Percentiles rank a stretch among this genome's conserved stretches.
Conservation (phyloP, 495 filamentous ascomycete species). For the Penicillium antarcticum region DNA sequence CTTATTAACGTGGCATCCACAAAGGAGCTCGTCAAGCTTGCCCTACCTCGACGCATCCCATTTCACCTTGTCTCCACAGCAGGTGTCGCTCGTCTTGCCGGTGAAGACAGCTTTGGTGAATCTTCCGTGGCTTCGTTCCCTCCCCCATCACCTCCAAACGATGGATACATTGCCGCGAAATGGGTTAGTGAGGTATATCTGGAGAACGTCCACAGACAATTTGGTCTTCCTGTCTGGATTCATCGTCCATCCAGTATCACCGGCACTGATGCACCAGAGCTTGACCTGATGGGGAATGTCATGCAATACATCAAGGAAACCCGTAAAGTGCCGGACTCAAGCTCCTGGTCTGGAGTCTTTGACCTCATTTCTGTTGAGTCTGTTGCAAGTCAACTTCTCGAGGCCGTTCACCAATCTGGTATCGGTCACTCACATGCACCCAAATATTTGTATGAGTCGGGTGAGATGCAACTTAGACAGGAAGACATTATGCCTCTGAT, state of each 20-base stretch:
- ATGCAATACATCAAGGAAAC: slow-evolving; percentile 16
- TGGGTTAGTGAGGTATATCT: slow-evolving; percentile 54
- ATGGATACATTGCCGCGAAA: slow-evolving; percentile 49
- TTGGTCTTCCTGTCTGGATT: slow-evolving; percentile 34
- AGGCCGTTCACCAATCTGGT: slow-evolving; percentile 8
- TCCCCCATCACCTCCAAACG: slow-evolving; percentile 13
- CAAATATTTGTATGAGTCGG: slow-evolving; percentile 12
- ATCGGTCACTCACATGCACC: neutral
- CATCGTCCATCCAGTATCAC: slow-evolving; percentile 36
- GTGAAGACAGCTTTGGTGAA: slow-evolving; percentile 16
- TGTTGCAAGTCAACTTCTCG: slow-evolving; percentile 13
- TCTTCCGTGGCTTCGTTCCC: slow-evolving; percentile 11
- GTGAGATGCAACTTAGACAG: slow-evolving; percentile 14
- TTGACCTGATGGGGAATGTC: slow-evolving; percentile 26
- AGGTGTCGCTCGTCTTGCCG: slow-evolving; percentile 22
- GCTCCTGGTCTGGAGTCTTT: slow-evolving; percentile 17
- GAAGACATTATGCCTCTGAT: slow-evolving; percentile 14
- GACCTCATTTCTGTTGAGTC: slow-evolving; percentile 26
- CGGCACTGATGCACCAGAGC: slow-evolving; percentile 15
- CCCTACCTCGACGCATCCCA: slow-evolving; percentile 30
- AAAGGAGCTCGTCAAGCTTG: slow-evolving; percentile 34
- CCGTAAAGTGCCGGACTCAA: slow-evolving; percentile 14
- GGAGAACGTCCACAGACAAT: slow-evolving; percentile 24
- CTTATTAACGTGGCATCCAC: slow-evolving; percentile 43
- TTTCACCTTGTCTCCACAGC: slow-evolving; percentile 51